These are phyloP conservation scores for Pichia sp. DNA, from an alignment of 1,139 yeast species.

Conservation along the genomic window DNA sequence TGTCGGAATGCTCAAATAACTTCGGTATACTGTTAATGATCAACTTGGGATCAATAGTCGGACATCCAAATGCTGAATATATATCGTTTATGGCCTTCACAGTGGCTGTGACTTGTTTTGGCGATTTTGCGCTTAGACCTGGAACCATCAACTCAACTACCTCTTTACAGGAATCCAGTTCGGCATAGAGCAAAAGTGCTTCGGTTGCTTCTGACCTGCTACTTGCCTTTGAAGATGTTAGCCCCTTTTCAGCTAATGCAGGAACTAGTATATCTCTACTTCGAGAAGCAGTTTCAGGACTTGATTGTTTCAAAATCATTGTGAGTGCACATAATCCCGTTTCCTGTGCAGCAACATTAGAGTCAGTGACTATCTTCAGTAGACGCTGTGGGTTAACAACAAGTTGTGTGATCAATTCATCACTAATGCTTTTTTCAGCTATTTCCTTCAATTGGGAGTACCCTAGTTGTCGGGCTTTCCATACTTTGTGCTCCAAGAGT, in stretches of 20 bases:
- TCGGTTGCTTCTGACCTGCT: constrained; percentile 67
- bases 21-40: constrained; percentile 59
- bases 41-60: constrained; percentile 55
- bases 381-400: constrained; percentile 47
- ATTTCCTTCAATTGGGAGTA: constrained; percentile 60
- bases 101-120: constrained; percentile 75
- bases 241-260: constrained; percentile 71
- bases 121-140: constrained; percentile 56
- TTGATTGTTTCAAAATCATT: constrained; percentile 60
- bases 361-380: constrained; percentile 61
- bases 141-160: constrained; percentile 69
- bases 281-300: constrained; percentile 37
- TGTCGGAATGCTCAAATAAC: constrained; percentile 82
- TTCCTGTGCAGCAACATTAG: constrained; percentile 92
- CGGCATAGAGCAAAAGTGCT: constrained; percentile 58
- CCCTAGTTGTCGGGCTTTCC: constrained; percentile 86
- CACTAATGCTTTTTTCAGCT: constrained; percentile 54
- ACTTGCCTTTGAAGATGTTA: constrained; percentile 69
- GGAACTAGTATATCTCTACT: constrained; percentile 47
- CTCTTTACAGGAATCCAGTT: constrained; percentile 60
- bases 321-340: constrained; percentile 58
- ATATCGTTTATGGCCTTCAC: constrained; percentile 53
- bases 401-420: constrained; percentile 52
- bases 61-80: constrained; percentile 66
- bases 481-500: constrained; percentile 42